These are phyloP conservation scores for Sporisorium reilianum DNA, from an alignment of 1,284 basidiomycete species.

Conservation along the genomic window DNA sequence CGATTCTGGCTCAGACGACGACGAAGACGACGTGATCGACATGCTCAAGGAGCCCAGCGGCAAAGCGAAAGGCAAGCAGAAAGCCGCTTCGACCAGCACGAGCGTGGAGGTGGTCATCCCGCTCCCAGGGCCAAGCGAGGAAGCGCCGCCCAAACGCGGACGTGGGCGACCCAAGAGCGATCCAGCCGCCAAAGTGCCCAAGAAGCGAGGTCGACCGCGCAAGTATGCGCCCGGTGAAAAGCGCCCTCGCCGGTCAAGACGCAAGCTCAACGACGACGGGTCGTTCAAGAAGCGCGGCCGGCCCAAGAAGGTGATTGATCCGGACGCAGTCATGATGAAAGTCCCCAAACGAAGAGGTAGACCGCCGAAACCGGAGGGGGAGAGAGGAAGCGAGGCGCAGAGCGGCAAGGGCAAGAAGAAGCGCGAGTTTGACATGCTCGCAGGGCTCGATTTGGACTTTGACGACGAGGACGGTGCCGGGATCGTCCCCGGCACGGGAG, in stretches of 20 bases:
- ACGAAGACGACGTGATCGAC: constrained; percentile 39
- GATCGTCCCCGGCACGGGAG: constrained; percentile 25
- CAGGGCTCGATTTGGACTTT: constrained; percentile 40
- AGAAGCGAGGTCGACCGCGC: constrained; percentile 46
- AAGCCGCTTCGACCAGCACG: background rate
- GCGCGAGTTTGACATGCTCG: constrained; percentile 42
- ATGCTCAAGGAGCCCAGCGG: constrained; percentile 35
- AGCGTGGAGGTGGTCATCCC: constrained; percentile 39
- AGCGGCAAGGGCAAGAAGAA: constrained; percentile 23
- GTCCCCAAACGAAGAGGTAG: constrained; percentile 43
- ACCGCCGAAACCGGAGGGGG: constrained; percentile 25
- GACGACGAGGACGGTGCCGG: constrained; percentile 24
- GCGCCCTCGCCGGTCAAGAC: constrained; percentile 19
- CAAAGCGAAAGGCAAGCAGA: constrained; percentile 11
- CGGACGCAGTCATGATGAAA: constrained; percentile 35
- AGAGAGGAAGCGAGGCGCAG: constrained; percentile 13
- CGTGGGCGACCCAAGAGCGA: constrained; percentile 38
- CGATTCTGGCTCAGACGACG: constrained; percentile 22
- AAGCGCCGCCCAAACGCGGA: constrained; percentile 17
- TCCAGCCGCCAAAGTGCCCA: constrained; percentile 23
- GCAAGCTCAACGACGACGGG: constrained; percentile 47
- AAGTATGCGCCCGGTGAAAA: constrained; percentile 43
- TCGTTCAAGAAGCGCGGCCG: constrained; percentile 35
- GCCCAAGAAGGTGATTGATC: constrained; percentile 42
- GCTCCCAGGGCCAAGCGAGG: constrained; percentile 11